Conservation (phyloP, 2,329 filamentous ascomycete genomes). For the Bimuria novae-zelandiae region DNA sequence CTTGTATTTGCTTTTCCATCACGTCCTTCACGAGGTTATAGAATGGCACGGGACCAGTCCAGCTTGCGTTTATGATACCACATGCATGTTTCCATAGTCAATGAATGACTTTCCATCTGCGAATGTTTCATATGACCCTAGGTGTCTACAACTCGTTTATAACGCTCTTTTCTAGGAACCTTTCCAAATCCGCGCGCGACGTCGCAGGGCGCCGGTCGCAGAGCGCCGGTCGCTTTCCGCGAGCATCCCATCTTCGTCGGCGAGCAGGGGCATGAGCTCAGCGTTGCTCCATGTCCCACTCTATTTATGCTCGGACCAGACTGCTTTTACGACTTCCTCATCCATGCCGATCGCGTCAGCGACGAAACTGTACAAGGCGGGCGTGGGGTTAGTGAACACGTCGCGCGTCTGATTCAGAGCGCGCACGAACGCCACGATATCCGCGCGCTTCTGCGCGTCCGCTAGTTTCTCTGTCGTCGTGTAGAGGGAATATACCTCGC, state of each 20-base stretch:
- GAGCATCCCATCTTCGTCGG: constrained; percentile 31
- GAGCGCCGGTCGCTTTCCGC: constrained; percentile 24
- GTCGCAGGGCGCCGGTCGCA: constrained; percentile 19
- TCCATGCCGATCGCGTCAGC: constrained; percentile 22
- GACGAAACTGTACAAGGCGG: constrained; percentile 22
- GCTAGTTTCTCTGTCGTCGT: constrained; percentile 29
- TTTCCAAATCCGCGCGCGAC: constrained; percentile 23
- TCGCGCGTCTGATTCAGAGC: constrained; percentile 28
- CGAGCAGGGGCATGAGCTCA: constrained; percentile 25
- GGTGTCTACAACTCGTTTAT: constrained; percentile 22
- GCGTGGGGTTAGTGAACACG: constrained; percentile 22
- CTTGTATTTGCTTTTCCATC: not conserved
- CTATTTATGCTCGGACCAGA: constrained; percentile 33
- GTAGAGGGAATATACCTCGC: constrained; percentile 32
- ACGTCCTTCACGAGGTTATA: no score
- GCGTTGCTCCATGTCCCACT: constrained; percentile 21
- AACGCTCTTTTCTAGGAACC: constrained; percentile 25
- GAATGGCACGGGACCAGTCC: no score
- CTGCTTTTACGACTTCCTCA: constrained; percentile 24
- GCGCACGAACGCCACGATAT: constrained; percentile 32
- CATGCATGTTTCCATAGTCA: not conserved
- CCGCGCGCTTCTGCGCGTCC: constrained; percentile 21
- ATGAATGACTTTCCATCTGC: not conserved
- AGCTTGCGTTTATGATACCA: constrained; percentile 2
- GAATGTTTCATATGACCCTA: not conserved